Conservation (phyloP, 2,329 filamentous ascomycete genomes). For the Fusarium buharicum region DNA sequence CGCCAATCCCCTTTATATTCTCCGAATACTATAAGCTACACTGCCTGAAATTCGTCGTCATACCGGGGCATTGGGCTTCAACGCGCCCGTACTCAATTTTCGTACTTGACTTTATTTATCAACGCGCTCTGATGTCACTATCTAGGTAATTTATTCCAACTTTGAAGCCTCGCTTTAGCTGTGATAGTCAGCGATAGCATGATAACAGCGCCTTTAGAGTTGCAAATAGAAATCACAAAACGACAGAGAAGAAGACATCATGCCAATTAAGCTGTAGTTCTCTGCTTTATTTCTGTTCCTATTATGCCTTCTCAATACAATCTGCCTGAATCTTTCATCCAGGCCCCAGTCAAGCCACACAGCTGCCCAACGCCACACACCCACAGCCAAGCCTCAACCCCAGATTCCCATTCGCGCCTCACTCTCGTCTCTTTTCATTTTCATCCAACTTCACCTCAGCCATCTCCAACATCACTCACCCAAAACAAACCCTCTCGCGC, state of each 20-base stretch:
- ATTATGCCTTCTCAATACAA: background rate
- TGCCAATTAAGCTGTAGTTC: too few species aligned
- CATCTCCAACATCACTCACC: constrained; percentile 12
- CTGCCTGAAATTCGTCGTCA: constrained; percentile 5
- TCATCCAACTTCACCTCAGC: constrained; percentile 24
- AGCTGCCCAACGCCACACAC: constrained; percentile 32
- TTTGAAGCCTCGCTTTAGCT: background rate
- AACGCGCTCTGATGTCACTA: constrained; percentile 23
- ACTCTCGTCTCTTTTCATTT: constrained; percentile 25
- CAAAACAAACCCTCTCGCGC: background rate
- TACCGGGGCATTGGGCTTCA: too few species aligned
- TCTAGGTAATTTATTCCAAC: background rate
- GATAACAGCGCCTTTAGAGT: too few species aligned
- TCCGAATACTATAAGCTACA: constrained; percentile 16
- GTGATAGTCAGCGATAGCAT: background rate
- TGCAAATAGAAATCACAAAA: too few species aligned
- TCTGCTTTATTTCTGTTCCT: too few species aligned
- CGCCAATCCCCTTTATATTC: constrained; percentile 10
- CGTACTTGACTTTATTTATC: background rate
- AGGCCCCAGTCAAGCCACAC: constrained; percentile 18
- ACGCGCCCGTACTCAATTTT: background rate
- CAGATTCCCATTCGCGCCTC: constrained; percentile 39
- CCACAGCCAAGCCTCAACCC: constrained; percentile 37
- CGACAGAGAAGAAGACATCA: too few species aligned
- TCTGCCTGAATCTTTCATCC: too few species aligned